A percentile compares a stretch with the other conserved stretches of the same genome.
Conservation (phyloP, 2,329 filamentous ascomycete species). For the Oidium heveae region DNA sequence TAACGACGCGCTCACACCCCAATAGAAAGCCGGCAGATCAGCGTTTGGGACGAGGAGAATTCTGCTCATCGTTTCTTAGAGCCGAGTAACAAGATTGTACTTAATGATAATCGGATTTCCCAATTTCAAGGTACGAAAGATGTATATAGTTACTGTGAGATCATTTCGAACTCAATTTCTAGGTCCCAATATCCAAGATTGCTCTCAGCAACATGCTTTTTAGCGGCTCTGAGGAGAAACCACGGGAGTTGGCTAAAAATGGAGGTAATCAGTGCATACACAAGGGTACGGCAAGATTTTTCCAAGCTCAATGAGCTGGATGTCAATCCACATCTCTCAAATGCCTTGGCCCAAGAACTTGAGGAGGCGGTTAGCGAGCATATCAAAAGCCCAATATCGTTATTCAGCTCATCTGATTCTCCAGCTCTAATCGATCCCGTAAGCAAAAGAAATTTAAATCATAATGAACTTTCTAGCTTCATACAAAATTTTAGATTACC, state of each 20-base stretch:
- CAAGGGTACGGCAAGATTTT: neutral
- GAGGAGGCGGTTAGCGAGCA: neutral
- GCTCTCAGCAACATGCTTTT: neutral
- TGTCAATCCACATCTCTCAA: neutral
- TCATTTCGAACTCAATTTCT: neutral
- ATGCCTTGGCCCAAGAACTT: neutral
- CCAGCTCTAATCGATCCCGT: slow-evolving; percentile 1
- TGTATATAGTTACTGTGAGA: neutral
- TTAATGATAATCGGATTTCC: neutral
- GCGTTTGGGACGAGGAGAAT: too few relatives aligned
- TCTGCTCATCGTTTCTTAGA: too few relatives aligned
- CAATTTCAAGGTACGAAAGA: neutral
- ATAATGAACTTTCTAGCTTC: slow-evolving; percentile 14
- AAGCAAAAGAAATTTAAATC: slow-evolving; percentile 2
- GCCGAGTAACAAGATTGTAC: too few relatives aligned
- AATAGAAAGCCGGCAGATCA: too few relatives aligned
- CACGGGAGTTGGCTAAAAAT: neutral
- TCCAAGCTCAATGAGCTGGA: neutral
- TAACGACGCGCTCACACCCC: too few relatives aligned
- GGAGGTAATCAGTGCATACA: neutral
- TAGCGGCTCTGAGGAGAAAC: neutral
- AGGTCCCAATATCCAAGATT: neutral
- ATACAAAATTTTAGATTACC: slow-evolving; percentile 15
- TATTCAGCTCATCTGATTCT: neutral
- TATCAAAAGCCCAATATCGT: neutral